These are phyloP conservation scores for Agrocybe chaxingu DNA, from an alignment of 768 basidiomycete genomes.

Conservation along the genomic window DNA sequence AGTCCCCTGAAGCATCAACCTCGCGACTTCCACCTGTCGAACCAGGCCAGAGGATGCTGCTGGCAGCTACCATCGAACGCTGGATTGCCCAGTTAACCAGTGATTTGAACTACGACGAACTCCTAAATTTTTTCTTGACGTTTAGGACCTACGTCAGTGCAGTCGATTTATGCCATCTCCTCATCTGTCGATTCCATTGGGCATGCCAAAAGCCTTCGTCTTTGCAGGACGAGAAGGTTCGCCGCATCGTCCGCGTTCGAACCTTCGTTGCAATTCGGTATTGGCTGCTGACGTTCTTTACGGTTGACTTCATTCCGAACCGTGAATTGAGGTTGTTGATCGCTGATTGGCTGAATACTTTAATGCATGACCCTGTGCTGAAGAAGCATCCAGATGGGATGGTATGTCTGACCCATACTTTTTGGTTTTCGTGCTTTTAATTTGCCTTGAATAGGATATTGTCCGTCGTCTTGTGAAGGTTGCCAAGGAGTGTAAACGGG, in stretches of 20 bases:
- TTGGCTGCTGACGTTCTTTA: slow-evolving; percentile 90
- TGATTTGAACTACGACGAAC: slow-evolving; percentile 81
- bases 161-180: slow-evolving; percentile 74
- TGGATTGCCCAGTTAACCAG: slow-evolving; percentile 92
- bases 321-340: slow-evolving; percentile 70
- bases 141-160: slow-evolving; percentile 84
- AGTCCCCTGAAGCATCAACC: slow-evolving; percentile 25
- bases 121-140: slow-evolving; percentile 88
- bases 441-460: slow-evolving; percentile 50
- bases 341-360: slow-evolving; percentile 78
- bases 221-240: slow-evolving; percentile 62
- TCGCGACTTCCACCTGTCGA: slow-evolving; percentile 16
- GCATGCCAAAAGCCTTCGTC: slow-evolving; percentile 54
- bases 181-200: slow-evolving; percentile 91
- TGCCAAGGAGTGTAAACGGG: slow-evolving; percentile 75
- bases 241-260: slow-evolving; percentile 79
- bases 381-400: slow-evolving; percentile 64
- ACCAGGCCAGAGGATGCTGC: slow-evolving; percentile 48
- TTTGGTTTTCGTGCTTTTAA: slow-evolving; percentile 6
- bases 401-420: slow-evolving; percentile 42
- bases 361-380: slow-evolving; percentile 69
- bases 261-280: slow-evolving; percentile 89
- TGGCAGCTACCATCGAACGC: slow-evolving; percentile 89
- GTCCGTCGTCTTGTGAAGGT: slow-evolving; percentile 82
- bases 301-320: slow-evolving; percentile 82